phyloP scores from a whole-genome alignment of 495 filamentous ascomycete genomes.

The Penicillium bovifimosum region DNA sequence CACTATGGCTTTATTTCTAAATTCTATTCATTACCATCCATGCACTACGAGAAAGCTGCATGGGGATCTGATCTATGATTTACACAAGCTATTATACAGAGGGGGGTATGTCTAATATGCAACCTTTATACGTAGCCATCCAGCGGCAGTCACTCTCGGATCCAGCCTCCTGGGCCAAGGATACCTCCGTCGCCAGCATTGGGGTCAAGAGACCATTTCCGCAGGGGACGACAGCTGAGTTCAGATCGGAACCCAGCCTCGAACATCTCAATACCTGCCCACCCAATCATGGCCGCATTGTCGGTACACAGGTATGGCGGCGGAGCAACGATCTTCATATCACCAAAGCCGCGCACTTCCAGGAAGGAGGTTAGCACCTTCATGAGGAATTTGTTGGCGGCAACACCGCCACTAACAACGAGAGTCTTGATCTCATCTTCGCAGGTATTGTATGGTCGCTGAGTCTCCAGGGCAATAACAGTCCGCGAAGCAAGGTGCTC shows the following conservation, averaged over 20 bases:
- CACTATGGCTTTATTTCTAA: slow-evolving; percentile 1
- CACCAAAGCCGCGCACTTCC: slow-evolving; percentile 53
- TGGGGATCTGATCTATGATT: slow-evolving; percentile 13
- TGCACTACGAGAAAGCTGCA: neutral
- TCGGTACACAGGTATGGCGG: slow-evolving; percentile 78
- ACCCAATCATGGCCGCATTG: slow-evolving; percentile 98
- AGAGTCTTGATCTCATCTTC: slow-evolving; percentile 49
- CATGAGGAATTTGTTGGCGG: slow-evolving; percentile 71
- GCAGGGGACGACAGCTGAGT: slow-evolving; percentile 51
- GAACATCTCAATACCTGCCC: slow-evolving; percentile 91
- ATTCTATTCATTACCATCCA: neutral
- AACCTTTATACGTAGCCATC: neutral
- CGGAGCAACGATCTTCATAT: slow-evolving; percentile 65
- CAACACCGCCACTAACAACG: slow-evolving; percentile 86
- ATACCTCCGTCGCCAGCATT: slow-evolving; percentile 47
- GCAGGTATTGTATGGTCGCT: slow-evolving; percentile 20
- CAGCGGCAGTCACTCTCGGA: slow-evolving; percentile 4
- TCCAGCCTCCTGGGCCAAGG: slow-evolving; percentile 41
- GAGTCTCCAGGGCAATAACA: slow-evolving; percentile 55
- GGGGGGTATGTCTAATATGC: slow-evolving; percentile 5
- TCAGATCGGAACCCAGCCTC: slow-evolving; percentile 65
- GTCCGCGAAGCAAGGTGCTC: slow-evolving; percentile 77
- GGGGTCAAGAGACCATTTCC: slow-evolving; percentile 76
- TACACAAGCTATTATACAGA: slow-evolving; percentile 14
- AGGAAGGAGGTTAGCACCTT: slow-evolving; percentile 59